A percentile compares a stretch with the other conserved stretches of the same genome.
These are phyloP conservation scores for Arthrobotrys sphaeroides DNA, from an alignment of 2,329 filamentous ascomycete genomes.

Conservation along the genomic window DNA sequence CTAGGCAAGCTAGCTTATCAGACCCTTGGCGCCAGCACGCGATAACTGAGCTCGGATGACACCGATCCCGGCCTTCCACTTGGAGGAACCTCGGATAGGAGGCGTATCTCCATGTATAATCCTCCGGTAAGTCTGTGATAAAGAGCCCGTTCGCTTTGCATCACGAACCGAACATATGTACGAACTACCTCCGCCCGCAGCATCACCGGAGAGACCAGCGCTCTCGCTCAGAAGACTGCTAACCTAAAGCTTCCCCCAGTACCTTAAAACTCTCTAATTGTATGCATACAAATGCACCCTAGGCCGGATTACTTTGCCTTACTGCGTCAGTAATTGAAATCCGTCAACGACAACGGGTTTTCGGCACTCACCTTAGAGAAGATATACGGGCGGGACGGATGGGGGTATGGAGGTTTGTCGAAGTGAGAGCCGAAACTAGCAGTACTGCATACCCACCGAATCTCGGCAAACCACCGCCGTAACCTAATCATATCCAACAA, in stretches of 20 bases:
- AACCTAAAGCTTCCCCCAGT: not conserved
- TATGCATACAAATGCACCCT: not conserved
- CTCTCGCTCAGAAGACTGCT: not conserved
- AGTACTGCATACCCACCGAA: not conserved
- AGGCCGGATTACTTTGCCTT: too few species aligned
- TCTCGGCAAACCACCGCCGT: not conserved
- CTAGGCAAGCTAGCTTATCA: constrained; percentile 1
- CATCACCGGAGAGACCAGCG: not conserved
- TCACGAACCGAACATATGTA: not conserved
- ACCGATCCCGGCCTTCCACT: not conserved
- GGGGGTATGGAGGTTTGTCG: not conserved
- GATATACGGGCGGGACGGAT: not conserved
- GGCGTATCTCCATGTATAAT: not conserved
- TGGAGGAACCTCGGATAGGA: not conserved
- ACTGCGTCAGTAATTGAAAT: too few species aligned
- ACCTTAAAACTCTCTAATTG: not conserved
- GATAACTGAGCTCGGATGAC: not conserved
- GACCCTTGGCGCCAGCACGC: constrained; percentile 8
- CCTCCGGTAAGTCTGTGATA: not conserved
- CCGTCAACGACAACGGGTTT: too few species aligned
- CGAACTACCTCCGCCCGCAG: not conserved
- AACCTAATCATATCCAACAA: constrained; percentile 69
- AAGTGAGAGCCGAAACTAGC: not conserved
- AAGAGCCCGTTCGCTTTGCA: not conserved
- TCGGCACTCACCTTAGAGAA: not conserved